A percentile compares a stretch with the other conserved stretches of the same genome.
These are phyloP conservation scores for Eruca vesicaria DNA, from an alignment of 441 rosid genomes.

Conservation along the genomic window DNA sequence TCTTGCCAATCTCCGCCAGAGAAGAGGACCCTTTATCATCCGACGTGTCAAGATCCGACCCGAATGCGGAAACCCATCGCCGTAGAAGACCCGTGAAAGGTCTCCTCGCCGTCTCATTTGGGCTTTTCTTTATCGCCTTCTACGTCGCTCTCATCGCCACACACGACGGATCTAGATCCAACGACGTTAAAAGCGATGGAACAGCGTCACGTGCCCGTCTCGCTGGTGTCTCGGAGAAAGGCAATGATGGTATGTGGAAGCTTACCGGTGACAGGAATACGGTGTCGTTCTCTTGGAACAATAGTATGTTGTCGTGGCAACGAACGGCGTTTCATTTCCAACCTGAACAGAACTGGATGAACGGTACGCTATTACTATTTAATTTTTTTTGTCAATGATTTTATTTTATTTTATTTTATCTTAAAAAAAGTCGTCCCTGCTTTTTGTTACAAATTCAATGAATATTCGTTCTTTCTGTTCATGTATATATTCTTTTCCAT, in stretches of 20 bases:
- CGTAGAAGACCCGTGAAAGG: conserved; percentile 33
- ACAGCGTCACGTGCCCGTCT: conserved; percentile 47
- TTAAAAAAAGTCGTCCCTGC: conserved; percentile 5
- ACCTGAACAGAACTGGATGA: conserved; percentile 94
- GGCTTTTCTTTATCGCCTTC: conserved; percentile 40
- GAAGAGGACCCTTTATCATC: conserved; percentile 26
- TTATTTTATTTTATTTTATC: neutral
- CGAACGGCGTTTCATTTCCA: conserved; percentile 88
- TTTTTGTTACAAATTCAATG: conserved; percentile 4
- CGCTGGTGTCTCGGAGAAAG: conserved; percentile 85
- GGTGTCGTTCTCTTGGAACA: conserved; percentile 62
- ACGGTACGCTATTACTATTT: conserved; percentile 47
- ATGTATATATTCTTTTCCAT: neutral
- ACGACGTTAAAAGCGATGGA: conserved; percentile 9
- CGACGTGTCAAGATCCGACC: conserved; percentile 36
- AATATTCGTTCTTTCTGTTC: conserved; percentile 29
- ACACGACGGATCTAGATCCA: conserved; percentile 34
- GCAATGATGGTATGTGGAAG: conserved; percentile 34
- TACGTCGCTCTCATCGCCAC: conserved; percentile 36
- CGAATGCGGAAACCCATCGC: conserved; percentile 4
- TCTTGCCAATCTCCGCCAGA: conserved; percentile 28
- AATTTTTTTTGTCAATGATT: neutral
- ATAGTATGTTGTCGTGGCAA: conserved; percentile 91
- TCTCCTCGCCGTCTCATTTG: conserved; percentile 35
- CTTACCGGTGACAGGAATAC: conserved; percentile 20